Conservation (phyloP, 495 filamentous ascomycete species). For the Baudoinia panamericana region DNA sequence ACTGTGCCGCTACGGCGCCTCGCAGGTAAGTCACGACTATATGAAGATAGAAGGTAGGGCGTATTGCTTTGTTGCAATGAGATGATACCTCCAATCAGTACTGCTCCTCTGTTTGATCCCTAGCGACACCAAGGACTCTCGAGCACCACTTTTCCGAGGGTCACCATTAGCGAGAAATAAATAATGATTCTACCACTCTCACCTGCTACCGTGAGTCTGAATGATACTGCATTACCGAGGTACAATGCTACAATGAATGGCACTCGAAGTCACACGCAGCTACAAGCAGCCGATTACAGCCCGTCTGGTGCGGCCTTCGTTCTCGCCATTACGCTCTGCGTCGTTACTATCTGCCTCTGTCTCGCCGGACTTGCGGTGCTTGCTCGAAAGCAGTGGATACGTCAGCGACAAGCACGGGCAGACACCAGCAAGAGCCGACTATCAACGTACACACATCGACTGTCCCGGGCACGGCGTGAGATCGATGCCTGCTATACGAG, state of each 20-base stretch:
- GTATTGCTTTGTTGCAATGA: too few species aligned
- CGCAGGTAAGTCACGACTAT: too few species aligned
- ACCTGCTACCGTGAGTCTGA: neutral
- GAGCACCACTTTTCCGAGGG: neutral
- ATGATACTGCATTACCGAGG: neutral
- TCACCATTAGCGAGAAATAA: neutral
- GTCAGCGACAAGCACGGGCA: conserved; percentile 7
- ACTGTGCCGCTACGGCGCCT: too few species aligned
- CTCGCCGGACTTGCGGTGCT: neutral
- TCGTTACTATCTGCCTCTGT: conserved; percentile 4
- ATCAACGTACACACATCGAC: conserved; percentile 7
- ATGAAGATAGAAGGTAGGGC: too few species aligned
- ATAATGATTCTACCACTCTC: neutral
- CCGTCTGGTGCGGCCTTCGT: conserved; percentile 10
- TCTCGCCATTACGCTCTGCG: conserved; percentile 6
- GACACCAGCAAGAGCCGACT: conserved; percentile 7
- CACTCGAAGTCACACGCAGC: neutral
- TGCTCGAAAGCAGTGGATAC: conserved; percentile 3
- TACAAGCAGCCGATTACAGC: neutral
- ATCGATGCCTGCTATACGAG: conserved; percentile 3
- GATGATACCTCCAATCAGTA: too few species aligned
- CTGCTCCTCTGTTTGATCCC: neutral
- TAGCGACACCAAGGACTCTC: neutral
- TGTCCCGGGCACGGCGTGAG: conserved; percentile 3
- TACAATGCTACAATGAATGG: too few species aligned